phyloP scores from a whole-genome alignment of 768 basidiomycete species.

The Mycena kentingensis region DNA sequence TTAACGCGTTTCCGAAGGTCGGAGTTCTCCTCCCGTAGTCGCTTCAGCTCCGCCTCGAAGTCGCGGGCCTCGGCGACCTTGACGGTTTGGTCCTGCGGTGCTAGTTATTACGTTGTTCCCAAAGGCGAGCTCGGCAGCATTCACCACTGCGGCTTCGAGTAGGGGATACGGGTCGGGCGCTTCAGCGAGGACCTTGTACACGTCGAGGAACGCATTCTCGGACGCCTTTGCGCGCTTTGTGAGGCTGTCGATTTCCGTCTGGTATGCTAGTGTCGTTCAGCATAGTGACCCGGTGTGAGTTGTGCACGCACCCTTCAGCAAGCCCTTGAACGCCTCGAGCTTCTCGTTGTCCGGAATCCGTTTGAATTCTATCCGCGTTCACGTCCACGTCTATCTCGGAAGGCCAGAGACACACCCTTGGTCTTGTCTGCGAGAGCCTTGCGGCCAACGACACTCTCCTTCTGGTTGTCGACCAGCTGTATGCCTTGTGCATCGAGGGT shows the following conservation, averaged over 20 bases:
- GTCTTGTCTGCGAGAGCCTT: conserved; percentile 96
- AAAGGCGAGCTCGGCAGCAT: conserved; percentile 24
- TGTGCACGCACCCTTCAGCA: conserved; percentile 72
- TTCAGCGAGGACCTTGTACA: conserved; percentile 95
- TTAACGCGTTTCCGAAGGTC: conserved; percentile 71
- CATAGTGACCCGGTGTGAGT: neutral
- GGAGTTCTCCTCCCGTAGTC: conserved; percentile 78
- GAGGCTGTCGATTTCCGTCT: conserved; percentile 93
- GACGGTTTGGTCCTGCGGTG: conserved; percentile 84
- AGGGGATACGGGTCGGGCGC: conserved; percentile 97
- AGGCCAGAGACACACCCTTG: conserved; percentile 66
- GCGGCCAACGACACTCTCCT: conserved; percentile 91
- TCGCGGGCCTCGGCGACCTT: conserved; percentile 81
- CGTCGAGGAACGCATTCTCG: conserved; percentile 94
- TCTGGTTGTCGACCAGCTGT: conserved; percentile 97
- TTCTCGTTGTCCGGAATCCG: conserved; percentile 92
- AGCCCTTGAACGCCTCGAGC: conserved; percentile 79
- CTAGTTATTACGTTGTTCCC: neutral
- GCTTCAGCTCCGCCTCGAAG: conserved; percentile 71
- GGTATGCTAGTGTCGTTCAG: conserved; percentile 68
- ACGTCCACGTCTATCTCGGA: neutral
- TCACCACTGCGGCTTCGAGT: conserved; percentile 88
- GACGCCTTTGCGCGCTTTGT: conserved; percentile 90
- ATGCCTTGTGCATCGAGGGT: conserved; percentile 90
- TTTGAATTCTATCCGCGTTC: conserved; percentile 76